phyloP scores from a whole-genome alignment of 2,329 filamentous ascomycete species.

The Alternaria alternata region DNA sequence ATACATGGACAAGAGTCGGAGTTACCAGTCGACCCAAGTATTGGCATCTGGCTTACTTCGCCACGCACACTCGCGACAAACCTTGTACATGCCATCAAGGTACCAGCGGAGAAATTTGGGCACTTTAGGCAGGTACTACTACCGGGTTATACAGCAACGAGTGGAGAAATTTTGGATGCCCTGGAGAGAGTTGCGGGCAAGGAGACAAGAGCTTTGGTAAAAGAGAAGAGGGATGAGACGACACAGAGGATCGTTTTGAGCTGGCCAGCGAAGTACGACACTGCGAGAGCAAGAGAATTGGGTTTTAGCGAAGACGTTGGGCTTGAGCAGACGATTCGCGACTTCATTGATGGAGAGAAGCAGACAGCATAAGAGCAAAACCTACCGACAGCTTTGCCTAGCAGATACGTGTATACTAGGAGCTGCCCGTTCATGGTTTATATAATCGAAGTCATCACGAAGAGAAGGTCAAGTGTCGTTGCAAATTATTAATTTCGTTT shows the following conservation, averaged over 20 bases:
- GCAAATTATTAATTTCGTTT: neutral
- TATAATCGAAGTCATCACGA: neutral
- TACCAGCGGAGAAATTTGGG: constrained; percentile 60
- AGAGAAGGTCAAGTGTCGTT: neutral
- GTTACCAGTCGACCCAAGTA: constrained; percentile 60
- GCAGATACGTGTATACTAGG: neutral
- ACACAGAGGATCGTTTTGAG: constrained; percentile 63
- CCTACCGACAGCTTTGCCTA: neutral
- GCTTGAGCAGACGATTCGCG: constrained; percentile 57
- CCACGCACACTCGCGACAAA: constrained; percentile 64
- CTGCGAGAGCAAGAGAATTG: constrained; percentile 62
- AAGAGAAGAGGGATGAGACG: constrained; percentile 60
- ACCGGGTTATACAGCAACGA: constrained; percentile 63
- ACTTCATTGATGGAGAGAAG: constrained; percentile 50
- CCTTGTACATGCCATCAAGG: constrained; percentile 60
- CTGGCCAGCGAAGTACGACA: constrained; percentile 66
- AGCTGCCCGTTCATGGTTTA: neutral
- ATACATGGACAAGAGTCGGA: constrained; percentile 62
- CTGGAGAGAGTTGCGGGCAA: constrained; percentile 64
- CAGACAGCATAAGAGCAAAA: constrained; percentile 13
- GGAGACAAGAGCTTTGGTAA: constrained; percentile 60
- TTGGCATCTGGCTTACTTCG: constrained; percentile 66
- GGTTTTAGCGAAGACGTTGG: constrained; percentile 60
- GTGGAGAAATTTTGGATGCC: constrained; percentile 65
- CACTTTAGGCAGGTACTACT: constrained; percentile 62